Percentiles rank a stretch among this genome's conserved stretches.
Conservation (phyloP, 257 asterid genomes). For the Salvia miltiorrhiza region DNA sequence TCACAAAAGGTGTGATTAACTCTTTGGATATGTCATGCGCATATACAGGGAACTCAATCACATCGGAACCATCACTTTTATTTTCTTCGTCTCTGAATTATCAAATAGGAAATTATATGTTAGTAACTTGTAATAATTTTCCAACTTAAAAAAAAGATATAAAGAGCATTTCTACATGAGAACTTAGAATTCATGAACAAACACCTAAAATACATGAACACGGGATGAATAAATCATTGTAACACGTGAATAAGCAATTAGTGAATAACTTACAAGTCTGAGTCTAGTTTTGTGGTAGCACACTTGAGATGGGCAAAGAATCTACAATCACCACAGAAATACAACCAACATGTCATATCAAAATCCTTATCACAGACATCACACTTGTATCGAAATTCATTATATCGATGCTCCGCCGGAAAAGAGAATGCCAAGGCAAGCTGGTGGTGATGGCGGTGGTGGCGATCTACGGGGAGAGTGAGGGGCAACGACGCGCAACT, state of each 20-base stretch:
- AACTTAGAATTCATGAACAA: no score
- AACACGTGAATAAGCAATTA: no score
- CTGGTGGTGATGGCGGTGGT: not conserved
- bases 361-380: not conserved
- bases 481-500: not conserved
- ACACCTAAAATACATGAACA: no score
- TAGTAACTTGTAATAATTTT: no score
- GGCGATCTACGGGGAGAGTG: not conserved
- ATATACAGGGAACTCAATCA: not conserved
- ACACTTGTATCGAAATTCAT: not conserved
- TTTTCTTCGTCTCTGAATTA: not conserved
- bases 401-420: not conserved
- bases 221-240: no score
- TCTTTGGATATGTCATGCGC: not conserved
- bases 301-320: not conserved
- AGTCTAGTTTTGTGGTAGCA: not conserved
- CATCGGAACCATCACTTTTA: not conserved
- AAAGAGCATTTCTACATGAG: no score
- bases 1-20: slow-evolving; percentile 4
- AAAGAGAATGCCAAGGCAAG: not conserved
- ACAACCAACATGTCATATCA: not conserved
- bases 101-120: no score
- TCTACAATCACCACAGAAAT: slow-evolving; percentile 6
- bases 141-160: no score
- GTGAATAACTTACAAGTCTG: no score